Evolutionary conservation across 2,329 filamentous ascomycete species (phyloP).

Genomic region (Fusarium nurragi): DNA sequence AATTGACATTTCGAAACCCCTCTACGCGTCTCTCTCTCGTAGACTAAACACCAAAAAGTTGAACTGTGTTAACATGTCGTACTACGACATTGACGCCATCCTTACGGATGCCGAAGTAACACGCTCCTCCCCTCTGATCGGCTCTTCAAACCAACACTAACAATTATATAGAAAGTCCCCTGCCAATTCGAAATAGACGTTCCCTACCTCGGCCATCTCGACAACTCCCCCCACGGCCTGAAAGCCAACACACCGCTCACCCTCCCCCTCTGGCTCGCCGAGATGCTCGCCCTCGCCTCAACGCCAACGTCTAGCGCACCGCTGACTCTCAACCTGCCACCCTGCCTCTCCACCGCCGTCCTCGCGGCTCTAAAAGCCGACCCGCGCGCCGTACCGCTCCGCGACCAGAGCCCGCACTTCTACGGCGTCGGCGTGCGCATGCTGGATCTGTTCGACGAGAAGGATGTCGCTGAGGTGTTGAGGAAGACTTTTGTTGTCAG

Average conservation of each 20-base stretch:
- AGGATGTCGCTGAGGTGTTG: constrained; percentile 77
- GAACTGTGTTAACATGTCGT: constrained; percentile 63
- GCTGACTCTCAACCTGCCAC: constrained; percentile 82
- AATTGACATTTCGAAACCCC: constrained; percentile 1
- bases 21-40: constrained; percentile 31
- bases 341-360: constrained; percentile 79
- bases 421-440: constrained; percentile 87
- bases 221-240: constrained; percentile 80
- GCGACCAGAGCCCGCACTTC: constrained; percentile 85
- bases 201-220: constrained; percentile 86
- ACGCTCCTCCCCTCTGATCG: background rate
- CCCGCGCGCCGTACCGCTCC: constrained; percentile 83
- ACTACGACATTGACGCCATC: constrained; percentile 87
- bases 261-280: constrained; percentile 92
- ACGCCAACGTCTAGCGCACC: constrained; percentile 64
- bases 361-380: constrained; percentile 92
- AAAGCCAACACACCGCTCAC: constrained; percentile 82
- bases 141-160: background rate
- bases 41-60: constrained; percentile 18
- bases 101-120: constrained; percentile 83
- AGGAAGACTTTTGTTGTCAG: constrained; percentile 82
- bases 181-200: constrained; percentile 94
- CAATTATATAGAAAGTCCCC: constrained; percentile 79
- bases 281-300: constrained; percentile 84
- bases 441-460: constrained; percentile 88